These are phyloP conservation scores for Orbilia blumenaviensis DNA, from an alignment of 2,329 filamentous ascomycete species.

Conservation along the genomic window DNA sequence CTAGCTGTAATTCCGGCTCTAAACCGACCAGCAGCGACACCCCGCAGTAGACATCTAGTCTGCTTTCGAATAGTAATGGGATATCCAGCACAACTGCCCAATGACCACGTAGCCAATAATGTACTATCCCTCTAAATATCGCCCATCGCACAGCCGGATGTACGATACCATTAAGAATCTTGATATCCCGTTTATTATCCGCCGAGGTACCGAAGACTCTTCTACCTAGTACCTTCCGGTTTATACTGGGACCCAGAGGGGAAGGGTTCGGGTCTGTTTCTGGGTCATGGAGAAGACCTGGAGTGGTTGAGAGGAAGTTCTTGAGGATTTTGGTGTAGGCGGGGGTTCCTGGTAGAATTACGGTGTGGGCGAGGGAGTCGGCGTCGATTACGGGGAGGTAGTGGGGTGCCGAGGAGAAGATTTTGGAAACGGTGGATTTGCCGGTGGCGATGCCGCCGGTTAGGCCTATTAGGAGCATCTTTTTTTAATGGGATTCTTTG, in stretches of 20 bases:
- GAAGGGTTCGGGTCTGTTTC: constrained; percentile 36
- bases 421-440: constrained; percentile 91
- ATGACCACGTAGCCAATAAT: constrained; percentile 75
- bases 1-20: constrained; percentile 79
- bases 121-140: constrained; percentile 79
- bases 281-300: constrained; percentile 75
- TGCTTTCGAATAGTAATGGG: constrained; percentile 87
- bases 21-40: constrained; percentile 88
- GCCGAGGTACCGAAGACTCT: constrained; percentile 84
- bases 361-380: constrained; percentile 88
- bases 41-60: constrained; percentile 85
- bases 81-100: constrained; percentile 95
- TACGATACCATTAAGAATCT: constrained; percentile 85
- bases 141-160: constrained; percentile 87
- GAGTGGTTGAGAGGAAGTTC: constrained; percentile 82
- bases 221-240: constrained; percentile 83
- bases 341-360: constrained; percentile 88
- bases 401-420: constrained; percentile 82
- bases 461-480: constrained; percentile 92
- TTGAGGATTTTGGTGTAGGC: constrained; percentile 84
- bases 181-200: constrained; percentile 75
- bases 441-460: constrained; percentile 98
- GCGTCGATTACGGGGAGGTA: constrained; percentile 91
- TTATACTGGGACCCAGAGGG: constrained; percentile 67
- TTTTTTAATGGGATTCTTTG: too few species aligned